phyloP scores from a whole-genome alignment of 768 basidiomycete genomes.

The Russula dissimulans region DNA sequence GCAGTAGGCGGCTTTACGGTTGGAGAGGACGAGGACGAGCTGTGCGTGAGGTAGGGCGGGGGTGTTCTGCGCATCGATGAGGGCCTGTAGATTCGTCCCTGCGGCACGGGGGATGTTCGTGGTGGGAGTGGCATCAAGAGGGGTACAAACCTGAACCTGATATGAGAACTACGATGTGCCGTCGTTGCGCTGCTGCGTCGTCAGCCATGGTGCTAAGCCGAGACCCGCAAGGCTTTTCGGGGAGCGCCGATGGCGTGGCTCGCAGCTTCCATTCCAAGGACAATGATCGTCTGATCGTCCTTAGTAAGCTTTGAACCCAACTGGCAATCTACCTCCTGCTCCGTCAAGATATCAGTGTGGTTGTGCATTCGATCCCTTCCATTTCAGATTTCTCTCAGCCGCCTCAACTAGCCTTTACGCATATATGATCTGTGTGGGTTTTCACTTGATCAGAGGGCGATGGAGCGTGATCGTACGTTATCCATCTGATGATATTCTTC shows the following conservation, averaged over 20 bases:
- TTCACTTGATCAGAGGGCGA: background rate
- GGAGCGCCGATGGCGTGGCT: too few relatives aligned
- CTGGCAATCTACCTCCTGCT: constrained; percentile 1
- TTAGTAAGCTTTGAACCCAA: background rate
- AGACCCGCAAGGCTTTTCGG: too few relatives aligned
- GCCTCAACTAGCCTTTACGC: background rate
- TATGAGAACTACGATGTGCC: constrained; percentile 39
- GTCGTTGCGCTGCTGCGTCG: background rate
- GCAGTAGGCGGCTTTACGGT: constrained; percentile 85
- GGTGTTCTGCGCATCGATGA: constrained; percentile 80
- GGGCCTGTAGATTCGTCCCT: constrained; percentile 96
- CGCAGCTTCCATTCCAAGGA: background rate
- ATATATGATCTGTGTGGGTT: background rate
- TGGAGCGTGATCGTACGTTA: background rate
- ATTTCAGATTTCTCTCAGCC: too few relatives aligned
- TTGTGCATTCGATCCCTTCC: too few relatives aligned
- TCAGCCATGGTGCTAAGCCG: background rate
- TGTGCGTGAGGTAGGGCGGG: constrained; percentile 58
- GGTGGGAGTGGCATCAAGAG: background rate
- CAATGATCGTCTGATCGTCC: background rate
- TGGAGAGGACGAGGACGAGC: constrained; percentile 82
- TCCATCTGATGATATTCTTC: background rate
- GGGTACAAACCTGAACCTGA: constrained; percentile 48
- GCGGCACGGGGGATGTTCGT: background rate
- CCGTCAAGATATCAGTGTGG: too few relatives aligned